Conservation (phyloP, 306 rosid species). For the Trifolium repens region DNA sequence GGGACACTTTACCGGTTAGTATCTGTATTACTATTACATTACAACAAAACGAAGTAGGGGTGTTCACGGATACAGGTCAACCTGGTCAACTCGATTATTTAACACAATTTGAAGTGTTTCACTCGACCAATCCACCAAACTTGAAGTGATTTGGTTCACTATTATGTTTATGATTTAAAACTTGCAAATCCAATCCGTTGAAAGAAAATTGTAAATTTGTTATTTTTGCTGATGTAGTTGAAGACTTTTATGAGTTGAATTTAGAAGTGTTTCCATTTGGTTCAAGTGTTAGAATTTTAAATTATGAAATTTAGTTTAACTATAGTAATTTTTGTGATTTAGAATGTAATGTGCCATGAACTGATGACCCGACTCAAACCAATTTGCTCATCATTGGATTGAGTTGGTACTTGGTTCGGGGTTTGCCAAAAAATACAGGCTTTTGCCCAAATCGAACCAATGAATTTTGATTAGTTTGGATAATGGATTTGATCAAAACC, state of each 20-base stretch:
- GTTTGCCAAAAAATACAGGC: neutral
- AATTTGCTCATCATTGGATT: neutral
- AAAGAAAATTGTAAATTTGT: neutral
- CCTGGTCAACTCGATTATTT: neutral
- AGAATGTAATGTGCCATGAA: neutral
- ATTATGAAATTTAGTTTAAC: neutral
- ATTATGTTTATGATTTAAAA: neutral
- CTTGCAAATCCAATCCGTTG: neutral
- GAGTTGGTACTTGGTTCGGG: neutral
- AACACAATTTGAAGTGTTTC: neutral
- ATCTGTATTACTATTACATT: neutral
- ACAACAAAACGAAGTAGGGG: neutral
- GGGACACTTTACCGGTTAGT: conserved; percentile 70
- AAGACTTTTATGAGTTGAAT: neutral
- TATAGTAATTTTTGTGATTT: neutral
- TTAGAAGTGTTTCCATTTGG: neutral
- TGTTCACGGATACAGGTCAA: neutral
- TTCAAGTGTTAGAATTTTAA: neutral
- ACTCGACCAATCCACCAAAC: neutral
- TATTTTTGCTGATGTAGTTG: neutral
- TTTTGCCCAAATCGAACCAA: neutral
- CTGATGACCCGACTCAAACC: neutral
- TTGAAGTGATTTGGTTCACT: neutral
- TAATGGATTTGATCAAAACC: neutral
- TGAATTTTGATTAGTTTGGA: neutral